These are phyloP conservation scores for Populus davidiana DNA, from an alignment of 345 rosid species.

Conservation along the genomic window DNA sequence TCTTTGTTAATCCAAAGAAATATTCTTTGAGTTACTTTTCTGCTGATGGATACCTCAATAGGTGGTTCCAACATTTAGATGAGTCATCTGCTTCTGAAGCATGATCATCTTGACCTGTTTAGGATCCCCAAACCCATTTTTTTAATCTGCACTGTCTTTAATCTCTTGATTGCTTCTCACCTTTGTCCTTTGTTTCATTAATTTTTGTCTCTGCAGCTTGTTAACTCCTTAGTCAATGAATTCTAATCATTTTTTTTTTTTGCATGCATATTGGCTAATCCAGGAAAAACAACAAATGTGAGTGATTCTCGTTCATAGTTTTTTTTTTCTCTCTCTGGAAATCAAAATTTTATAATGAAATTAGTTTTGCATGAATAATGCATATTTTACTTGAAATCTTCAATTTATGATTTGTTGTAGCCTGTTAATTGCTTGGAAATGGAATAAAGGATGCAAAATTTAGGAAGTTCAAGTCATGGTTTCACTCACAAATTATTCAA, in stretches of 20 bases:
- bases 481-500: not conserved
- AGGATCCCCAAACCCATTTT: no score
- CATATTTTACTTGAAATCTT: not conserved
- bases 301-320: slow-evolving; percentile 6
- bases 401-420: not conserved
- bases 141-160: no score
- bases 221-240: slow-evolving; percentile 5
- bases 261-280: slow-evolving; percentile 28
- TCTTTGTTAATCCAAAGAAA: no score
- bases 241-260: slow-evolving; percentile 25
- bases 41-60: no score
- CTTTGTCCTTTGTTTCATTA: slow-evolving; percentile 3
- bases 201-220: slow-evolving; percentile 14
- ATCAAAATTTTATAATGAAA: no score
- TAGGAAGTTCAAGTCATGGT: not conserved
- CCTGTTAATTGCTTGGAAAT: not conserved
- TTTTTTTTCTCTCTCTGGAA: not conserved
- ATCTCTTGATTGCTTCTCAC: not conserved
- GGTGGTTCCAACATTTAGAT: no score
- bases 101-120: no score
- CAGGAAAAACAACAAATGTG: slow-evolving; percentile 67
- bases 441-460: not conserved
- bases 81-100: no score
- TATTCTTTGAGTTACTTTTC: no score
- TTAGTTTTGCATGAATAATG: no score